These are phyloP conservation scores for Pseudogymnoascus sp. DNA, from an alignment of 2,329 filamentous ascomycete genomes.

Conservation along the genomic window DNA sequence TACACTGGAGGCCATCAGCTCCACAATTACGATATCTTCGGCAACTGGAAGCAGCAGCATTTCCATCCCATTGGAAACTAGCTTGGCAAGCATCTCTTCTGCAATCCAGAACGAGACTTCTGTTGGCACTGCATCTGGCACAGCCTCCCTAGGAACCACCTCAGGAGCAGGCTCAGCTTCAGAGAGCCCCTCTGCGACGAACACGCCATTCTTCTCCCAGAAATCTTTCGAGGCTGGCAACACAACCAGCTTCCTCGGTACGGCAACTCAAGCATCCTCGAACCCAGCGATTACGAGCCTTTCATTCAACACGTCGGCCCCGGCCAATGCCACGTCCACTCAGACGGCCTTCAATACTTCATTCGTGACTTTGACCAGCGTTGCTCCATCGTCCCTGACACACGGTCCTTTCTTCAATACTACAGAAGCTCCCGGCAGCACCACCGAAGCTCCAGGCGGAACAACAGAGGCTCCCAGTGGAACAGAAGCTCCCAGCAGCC, in stretches of 20 bases:
- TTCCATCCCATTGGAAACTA: background rate
- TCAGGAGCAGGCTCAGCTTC: background rate
- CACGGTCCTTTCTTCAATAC: conserved; percentile 3
- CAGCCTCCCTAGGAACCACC: background rate
- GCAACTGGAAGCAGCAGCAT: background rate
- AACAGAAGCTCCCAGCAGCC: background rate
- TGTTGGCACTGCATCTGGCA: background rate
- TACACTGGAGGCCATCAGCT: background rate
- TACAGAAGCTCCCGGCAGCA: background rate
- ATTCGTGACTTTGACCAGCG: background rate
- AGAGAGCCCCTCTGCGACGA: background rate
- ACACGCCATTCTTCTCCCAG: background rate
- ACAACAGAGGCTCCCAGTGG: background rate
- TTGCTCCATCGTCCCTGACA: background rate
- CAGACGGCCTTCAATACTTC: background rate
- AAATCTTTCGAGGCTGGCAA: conserved; percentile 5
- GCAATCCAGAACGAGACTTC: background rate
- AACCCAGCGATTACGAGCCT: conserved; percentile 3
- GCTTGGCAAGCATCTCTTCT: background rate
- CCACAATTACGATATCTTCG: background rate
- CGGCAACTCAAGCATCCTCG: background rate
- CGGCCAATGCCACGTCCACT: background rate
- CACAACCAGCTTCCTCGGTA: background rate
- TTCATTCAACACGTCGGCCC: background rate
- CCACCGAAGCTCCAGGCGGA: background rate